phyloP scores from a whole-genome alignment of 129 eudicot genomes.

The Chrysanthemum lavandulifolium region DNA sequence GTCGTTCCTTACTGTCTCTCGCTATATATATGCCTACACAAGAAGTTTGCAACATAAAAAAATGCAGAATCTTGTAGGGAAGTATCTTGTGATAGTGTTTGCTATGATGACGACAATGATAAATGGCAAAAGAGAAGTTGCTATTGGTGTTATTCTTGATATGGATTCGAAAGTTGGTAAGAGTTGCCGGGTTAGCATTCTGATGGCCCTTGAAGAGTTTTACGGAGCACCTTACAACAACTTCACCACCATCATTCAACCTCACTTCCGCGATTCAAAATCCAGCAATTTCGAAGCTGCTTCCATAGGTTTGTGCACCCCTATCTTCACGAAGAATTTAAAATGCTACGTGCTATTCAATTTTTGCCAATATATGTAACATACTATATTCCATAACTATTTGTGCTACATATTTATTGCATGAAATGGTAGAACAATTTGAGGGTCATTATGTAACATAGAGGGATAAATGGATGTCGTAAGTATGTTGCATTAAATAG shows the following conservation, averaged over 20 bases:
- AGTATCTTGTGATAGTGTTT: neutral
- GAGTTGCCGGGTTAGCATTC: slow-evolving; percentile 29
- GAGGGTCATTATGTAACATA: too few relatives aligned
- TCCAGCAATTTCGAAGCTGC: slow-evolving; percentile 40
- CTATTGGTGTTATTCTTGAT: slow-evolving; percentile 49
- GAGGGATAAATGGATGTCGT: too few relatives aligned
- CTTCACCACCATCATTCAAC: slow-evolving; percentile 31
- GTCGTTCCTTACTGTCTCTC: too few relatives aligned
- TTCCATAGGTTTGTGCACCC: slow-evolving; percentile 23
- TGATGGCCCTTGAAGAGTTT: slow-evolving; percentile 46
- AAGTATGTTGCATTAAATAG: too few relatives aligned
- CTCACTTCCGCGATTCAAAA: slow-evolving; percentile 39
- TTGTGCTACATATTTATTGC: too few relatives aligned
- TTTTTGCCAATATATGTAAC: neutral
- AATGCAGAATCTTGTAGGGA: neutral
- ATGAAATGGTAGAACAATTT: neutral
- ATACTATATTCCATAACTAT: too few relatives aligned
- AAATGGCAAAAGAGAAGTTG: slow-evolving; percentile 17
- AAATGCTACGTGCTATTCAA: neutral
- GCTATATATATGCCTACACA: too few relatives aligned
- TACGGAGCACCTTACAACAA: slow-evolving; percentile 12
- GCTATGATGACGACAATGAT: neutral
- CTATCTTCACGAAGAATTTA: neutral
- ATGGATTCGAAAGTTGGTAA: slow-evolving; percentile 30
- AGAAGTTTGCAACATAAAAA: neutral